A percentile compares a stretch with the other conserved stretches of the same genome.
phyloP scores from a whole-genome alignment of 1,284 basidiomycete species.

The Marasmius oreades region DNA sequence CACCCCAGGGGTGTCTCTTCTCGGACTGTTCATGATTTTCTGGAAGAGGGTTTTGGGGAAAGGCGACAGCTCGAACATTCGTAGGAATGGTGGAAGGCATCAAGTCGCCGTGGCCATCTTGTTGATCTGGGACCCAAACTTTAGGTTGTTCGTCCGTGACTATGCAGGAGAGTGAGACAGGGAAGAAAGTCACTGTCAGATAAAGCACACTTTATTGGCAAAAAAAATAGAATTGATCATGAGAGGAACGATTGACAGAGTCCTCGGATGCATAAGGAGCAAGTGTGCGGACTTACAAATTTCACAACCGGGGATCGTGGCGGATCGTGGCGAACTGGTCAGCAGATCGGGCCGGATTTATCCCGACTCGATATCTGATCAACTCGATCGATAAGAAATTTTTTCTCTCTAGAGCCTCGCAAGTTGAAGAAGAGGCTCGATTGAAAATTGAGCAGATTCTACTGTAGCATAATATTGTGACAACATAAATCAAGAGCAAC shows the following conservation, averaged over 20 bases:
- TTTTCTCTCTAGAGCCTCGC: too few relatives aligned
- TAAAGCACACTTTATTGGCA: neutral
- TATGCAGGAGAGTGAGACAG: neutral
- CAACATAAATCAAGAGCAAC: too few relatives aligned
- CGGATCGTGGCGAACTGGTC: too few relatives aligned
- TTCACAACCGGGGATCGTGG: too few relatives aligned
- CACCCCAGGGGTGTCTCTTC: constrained; percentile 25
- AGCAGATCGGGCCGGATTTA: too few relatives aligned
- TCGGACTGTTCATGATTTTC: neutral
- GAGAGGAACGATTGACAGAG: neutral
- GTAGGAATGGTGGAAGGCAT: neutral
- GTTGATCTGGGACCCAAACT: neutral
- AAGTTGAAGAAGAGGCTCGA: too few relatives aligned
- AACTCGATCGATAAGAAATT: too few relatives aligned
- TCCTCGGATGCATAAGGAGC: too few relatives aligned
- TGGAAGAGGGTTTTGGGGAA: neutral
- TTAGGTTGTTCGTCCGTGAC: neutral
- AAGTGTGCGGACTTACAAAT: too few relatives aligned
- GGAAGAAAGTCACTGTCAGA: neutral
- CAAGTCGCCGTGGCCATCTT: neutral
- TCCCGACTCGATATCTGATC: too few relatives aligned
- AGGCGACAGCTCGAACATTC: neutral
- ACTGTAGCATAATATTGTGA: too few relatives aligned
- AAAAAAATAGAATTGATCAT: neutral
- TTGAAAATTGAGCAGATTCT: too few relatives aligned